Evolutionary conservation across 2,329 filamentous ascomycete species (phyloP).

Genomic region (Penicillium sp.): DNA sequence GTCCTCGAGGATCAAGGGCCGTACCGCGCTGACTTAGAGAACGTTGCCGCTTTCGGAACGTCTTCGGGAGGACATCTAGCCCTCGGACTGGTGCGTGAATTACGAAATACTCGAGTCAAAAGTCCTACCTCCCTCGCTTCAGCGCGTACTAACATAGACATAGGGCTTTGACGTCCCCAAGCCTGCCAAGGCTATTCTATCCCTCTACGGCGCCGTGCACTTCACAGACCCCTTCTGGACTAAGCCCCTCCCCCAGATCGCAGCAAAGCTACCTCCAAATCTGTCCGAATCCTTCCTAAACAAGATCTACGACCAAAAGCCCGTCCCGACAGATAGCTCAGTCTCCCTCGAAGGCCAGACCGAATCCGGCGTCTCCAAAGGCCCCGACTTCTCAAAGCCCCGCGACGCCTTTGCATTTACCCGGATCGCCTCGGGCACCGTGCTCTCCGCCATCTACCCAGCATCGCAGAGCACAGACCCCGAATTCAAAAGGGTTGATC

Average conservation of each 20-base stretch:
- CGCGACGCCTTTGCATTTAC: constrained; percentile 46
- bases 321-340: constrained; percentile 42
- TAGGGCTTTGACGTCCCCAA: constrained; percentile 43
- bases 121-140: not conserved
- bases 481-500: constrained; percentile 34
- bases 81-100: constrained; percentile 40
- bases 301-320: constrained; percentile 39
- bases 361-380: constrained; percentile 24
- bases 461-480: constrained; percentile 16
- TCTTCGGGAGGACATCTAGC: constrained; percentile 53
- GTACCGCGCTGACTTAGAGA: constrained; percentile 31
- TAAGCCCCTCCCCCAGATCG: constrained; percentile 33
- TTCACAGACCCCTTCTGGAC: constrained; percentile 45
- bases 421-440: constrained; percentile 45
- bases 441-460: constrained; percentile 38
- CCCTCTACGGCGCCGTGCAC: constrained; percentile 48
- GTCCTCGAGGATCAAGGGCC: constrained; percentile 17
- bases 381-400: constrained; percentile 40
- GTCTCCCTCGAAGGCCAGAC: constrained; percentile 48
- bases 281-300: constrained; percentile 36
- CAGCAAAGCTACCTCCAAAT: constrained; percentile 28
- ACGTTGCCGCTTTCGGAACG: constrained; percentile 51
- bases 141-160: not conserved
- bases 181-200: constrained; percentile 42
- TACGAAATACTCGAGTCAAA: not conserved